Percentiles rank a stretch among this genome's conserved stretches.
Conservation (phyloP, 1,284 basidiomycete genomes). For the Omphalotus olearius region DNA sequence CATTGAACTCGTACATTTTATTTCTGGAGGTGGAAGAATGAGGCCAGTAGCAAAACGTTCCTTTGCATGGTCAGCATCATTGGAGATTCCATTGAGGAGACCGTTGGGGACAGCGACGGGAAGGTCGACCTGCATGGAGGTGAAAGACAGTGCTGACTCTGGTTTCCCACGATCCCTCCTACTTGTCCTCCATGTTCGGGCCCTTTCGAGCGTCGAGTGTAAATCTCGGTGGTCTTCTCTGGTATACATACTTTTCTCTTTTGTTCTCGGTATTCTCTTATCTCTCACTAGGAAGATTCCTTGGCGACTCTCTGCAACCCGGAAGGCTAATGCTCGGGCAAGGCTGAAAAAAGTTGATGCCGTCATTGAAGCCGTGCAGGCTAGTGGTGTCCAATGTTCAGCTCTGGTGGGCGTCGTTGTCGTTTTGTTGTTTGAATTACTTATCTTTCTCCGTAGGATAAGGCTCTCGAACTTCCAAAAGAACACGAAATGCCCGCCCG, state of each 20-base stretch:
- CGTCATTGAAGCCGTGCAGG: slow-evolving; percentile 85
- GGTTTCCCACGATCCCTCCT: slow-evolving; percentile 29
- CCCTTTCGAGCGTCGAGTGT: slow-evolving; percentile 70
- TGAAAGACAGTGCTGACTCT: slow-evolving; percentile 3
- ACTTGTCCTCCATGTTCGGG: slow-evolving; percentile 56
- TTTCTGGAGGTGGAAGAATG: slow-evolving; percentile 90
- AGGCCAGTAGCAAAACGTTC: slow-evolving; percentile 70
- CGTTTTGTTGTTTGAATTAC: slow-evolving; percentile 3
- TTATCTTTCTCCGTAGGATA: slow-evolving; percentile 38
- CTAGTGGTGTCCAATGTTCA: slow-evolving; percentile 75
- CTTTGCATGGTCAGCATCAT: slow-evolving; percentile 33
- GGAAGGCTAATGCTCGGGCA: slow-evolving; percentile 87
- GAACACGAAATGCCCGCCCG: slow-evolving; percentile 83
- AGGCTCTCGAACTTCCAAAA: slow-evolving; percentile 77
- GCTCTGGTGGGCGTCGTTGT: slow-evolving; percentile 56
- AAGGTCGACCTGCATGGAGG: slow-evolving; percentile 36
- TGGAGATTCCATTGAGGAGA: slow-evolving; percentile 31
- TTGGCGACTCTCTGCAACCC: slow-evolving; percentile 86
- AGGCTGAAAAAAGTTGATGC: slow-evolving; percentile 90
- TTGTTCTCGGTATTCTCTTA: not conserved
- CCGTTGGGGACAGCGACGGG: slow-evolving; percentile 30
- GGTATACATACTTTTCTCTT: slow-evolving; percentile 41
- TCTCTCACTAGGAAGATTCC: slow-evolving; percentile 78
- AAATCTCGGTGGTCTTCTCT: slow-evolving; percentile 72
- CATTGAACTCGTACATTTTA: slow-evolving; percentile 60